These are phyloP conservation scores for Penicillium glabrum DNA, from an alignment of 2,329 filamentous ascomycete species.

Conservation along the genomic window DNA sequence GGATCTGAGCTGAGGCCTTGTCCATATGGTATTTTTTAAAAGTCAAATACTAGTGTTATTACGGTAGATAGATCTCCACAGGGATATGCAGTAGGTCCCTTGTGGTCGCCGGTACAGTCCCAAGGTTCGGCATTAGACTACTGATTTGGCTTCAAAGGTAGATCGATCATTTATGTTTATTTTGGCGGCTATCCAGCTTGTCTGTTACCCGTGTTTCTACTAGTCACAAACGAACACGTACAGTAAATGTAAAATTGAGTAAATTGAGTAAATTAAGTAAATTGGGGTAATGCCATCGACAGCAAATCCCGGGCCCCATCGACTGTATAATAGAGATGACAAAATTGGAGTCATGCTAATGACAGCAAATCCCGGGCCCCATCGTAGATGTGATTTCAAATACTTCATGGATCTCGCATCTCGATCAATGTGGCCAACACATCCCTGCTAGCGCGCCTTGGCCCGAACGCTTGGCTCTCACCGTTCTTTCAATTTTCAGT, in stretches of 20 bases:
- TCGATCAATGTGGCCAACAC: slow-evolving; percentile 8
- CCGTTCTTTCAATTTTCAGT: neutral
- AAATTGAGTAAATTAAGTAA: too few relatives aligned
- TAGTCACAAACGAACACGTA: neutral
- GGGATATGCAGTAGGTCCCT: too few relatives aligned
- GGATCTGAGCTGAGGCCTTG: too few relatives aligned
- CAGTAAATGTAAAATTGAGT: too few relatives aligned
- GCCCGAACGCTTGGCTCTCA: slow-evolving; percentile 1
- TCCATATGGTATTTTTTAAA: too few relatives aligned
- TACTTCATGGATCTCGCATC: slow-evolving; percentile 10
- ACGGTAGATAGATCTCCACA: too few relatives aligned
- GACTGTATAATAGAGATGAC: too few relatives aligned
- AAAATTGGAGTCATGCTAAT: too few relatives aligned
- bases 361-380: neutral
- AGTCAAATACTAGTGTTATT: too few relatives aligned
- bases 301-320: neutral
- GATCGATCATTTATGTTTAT: neutral
- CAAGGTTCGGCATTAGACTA: too few relatives aligned
- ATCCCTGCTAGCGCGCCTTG: slow-evolving; percentile 17
- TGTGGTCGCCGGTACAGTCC: too few relatives aligned
- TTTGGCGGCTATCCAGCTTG: neutral
- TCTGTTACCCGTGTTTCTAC: neutral
- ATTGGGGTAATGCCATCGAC: neutral
- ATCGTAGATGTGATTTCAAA: slow-evolving; percentile 2
- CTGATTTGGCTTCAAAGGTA: too few relatives aligned